Evolutionary conservation across 2,329 filamentous ascomycete genomes (phyloP), one percentile per base, ranked within the genome.

Genomic region (Colletotrichum lupini): DNA sequence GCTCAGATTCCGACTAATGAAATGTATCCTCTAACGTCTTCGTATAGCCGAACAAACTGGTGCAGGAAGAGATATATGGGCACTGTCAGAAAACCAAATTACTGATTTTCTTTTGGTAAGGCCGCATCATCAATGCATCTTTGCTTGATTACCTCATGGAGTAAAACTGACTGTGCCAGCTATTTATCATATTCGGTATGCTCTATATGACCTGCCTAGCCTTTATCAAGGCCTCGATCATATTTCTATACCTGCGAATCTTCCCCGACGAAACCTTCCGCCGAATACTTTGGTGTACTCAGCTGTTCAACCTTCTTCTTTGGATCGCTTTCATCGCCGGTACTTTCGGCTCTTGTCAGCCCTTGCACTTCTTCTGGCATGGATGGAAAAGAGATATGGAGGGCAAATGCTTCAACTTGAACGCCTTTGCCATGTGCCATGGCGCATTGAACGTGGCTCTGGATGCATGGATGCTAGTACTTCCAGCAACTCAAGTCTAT

Each of bases 341-440:
- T 14, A 80, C 79, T 4, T 73, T 84, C 8, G 79, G 84, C 19
- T 81, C 84, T 63, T 86, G 85, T 76, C 74, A 77, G 7, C 85
- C 85, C 0, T 77, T 87, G 9, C 68, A 78, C 11, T 85, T 81
- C 74, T 83, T 83, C 76, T 88, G 87, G 87, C 67, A 87, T 0
- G 64, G 64, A 3, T 75, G 82, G 82, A 79, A 80, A 1, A 59
- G 63, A n/a, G 65, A 74, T 1, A 70, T 66, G 60, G n/a, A 57
- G 22, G 83, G 83, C 1, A 74, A 62, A 16, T 85, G 84, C 74
- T 78, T 81, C 9, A 79, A 85, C 58, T 77, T 85, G 66, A 81
- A 80, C 26, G 77, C 77, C 3, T 82, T 84, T 32, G 80, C 78
- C 32, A 87, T 85, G 79, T 77, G 81, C 26, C 80, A 80, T 65